phyloP scores from a whole-genome alignment of 805 yeast species.

The Monosporozyma aquatica region DNA sequence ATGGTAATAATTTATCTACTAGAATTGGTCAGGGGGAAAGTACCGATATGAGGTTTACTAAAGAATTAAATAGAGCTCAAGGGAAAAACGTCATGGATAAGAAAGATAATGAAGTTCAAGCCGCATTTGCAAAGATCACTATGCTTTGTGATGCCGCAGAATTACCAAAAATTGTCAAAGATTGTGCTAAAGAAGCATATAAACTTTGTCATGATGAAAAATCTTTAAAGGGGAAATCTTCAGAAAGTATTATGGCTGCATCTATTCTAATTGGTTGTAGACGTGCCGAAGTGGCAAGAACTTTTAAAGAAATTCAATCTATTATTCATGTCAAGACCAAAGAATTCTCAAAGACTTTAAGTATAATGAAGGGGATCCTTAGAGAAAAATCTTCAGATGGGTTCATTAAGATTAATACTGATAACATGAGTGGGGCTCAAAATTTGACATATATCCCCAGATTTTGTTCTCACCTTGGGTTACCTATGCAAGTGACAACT shows the following conservation, averaged over 20 bases:
- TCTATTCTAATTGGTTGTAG: constrained; percentile 91
- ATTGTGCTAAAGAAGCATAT: constrained; percentile 94
- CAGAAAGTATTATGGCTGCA: constrained; percentile 93
- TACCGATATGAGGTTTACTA: constrained; percentile 77
- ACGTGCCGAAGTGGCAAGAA: constrained; percentile 85
- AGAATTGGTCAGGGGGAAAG: constrained; percentile 83
- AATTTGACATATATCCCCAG: constrained; percentile 94
- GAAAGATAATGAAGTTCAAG: constrained; percentile 77
- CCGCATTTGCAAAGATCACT: constrained; percentile 84
- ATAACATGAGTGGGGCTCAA: constrained; percentile 59
- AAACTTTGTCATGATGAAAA: constrained; percentile 83
- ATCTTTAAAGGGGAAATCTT: constrained; percentile 79
- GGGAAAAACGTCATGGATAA: constrained; percentile 75
- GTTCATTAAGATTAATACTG: constrained; percentile 34
- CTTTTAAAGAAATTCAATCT: constrained; percentile 93
- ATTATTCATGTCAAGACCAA: constrained; percentile 87
- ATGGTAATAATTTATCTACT: constrained; percentile 85
- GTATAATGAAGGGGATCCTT: constrained; percentile 65
- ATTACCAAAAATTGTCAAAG: constrained; percentile 89
- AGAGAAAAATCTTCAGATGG: constrained; percentile 36
- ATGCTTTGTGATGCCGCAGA: constrained; percentile 97
- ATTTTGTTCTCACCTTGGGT: constrained; percentile 90
- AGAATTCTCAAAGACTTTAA: constrained; percentile 88
- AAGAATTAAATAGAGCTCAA: constrained; percentile 87
- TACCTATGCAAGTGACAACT: constrained; percentile 73